Percentiles rank a stretch among this genome's conserved stretches.
Conservation (phyloP, 2,329 filamentous ascomycete species). For the Scleromitrula shiraiana region DNA sequence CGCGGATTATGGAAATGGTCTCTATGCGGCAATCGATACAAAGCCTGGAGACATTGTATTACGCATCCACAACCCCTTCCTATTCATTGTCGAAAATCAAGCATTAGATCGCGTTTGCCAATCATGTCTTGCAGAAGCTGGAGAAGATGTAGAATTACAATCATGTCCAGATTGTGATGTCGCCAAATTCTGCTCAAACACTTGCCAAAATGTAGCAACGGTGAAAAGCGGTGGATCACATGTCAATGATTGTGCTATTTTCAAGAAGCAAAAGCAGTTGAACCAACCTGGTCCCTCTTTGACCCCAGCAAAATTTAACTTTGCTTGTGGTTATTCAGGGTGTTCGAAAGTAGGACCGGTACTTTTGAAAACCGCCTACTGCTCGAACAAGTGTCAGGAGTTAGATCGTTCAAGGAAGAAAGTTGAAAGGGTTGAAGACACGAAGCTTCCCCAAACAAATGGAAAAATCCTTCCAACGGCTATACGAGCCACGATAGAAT, state of each 20-base stretch:
- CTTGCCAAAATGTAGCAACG: conserved; percentile 47
- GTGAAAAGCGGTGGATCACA: conserved; percentile 42
- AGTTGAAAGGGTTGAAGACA: background rate
- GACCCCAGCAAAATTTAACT: background rate
- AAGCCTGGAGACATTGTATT: conserved; percentile 19
- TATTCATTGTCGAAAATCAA: conserved; percentile 24
- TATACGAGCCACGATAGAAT: conserved; percentile 45
- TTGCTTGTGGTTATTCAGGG: background rate
- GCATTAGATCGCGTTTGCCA: conserved; percentile 24
- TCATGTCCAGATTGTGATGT: conserved; percentile 46
- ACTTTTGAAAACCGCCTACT: conserved; percentile 56
- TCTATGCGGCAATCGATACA: conserved; percentile 15
- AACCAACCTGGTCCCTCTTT: background rate
- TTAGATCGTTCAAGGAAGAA: background rate
- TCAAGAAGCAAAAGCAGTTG: conserved; percentile 20
- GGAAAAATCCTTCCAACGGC: conserved; percentile 38
- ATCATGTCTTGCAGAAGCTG: conserved; percentile 18
- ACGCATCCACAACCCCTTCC: conserved; percentile 18
- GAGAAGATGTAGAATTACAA: conserved; percentile 13
- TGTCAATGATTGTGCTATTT: conserved; percentile 44
- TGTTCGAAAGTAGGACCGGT: conserved; percentile 12
- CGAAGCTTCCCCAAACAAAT: too few relatives aligned
- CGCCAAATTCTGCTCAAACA: conserved; percentile 44
- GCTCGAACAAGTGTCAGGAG: conserved; percentile 44
- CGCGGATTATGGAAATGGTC: conserved; percentile 17